These are phyloP conservation scores for Moricandia arvensis DNA, from an alignment of 345 rosid species.

Conservation along the genomic window DNA sequence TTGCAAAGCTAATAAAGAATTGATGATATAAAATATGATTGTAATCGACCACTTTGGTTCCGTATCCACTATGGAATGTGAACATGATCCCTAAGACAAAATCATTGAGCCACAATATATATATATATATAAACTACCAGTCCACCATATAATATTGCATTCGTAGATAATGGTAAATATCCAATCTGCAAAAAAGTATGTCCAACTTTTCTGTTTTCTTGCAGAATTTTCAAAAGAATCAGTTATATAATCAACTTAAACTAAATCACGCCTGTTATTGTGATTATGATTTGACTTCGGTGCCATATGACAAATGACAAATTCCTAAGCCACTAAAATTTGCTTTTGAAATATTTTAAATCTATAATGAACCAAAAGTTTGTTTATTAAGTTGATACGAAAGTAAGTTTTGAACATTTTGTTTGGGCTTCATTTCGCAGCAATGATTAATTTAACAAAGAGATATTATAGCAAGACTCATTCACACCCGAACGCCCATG, in stretches of 20 bases:
- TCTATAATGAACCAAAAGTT: not conserved
- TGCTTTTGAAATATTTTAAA: not conserved
- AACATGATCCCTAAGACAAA: conserved; percentile 16
- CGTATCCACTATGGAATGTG: conserved; percentile 11
- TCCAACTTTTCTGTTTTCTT: not conserved
- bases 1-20: conserved; percentile 6
- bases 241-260: not conserved
- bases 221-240: not conserved
- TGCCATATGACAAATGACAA: conserved; percentile 27
- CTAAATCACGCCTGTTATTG: conserved; percentile 7
- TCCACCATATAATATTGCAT: not conserved
- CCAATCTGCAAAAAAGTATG: not conserved
- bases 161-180: not conserved
- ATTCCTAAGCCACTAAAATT: conserved; percentile 26
- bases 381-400: not conserved
- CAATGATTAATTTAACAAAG: not conserved
- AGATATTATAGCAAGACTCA: not conserved
- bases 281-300: conserved; percentile 18
- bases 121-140: not conserved
- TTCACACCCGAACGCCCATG: not conserved
- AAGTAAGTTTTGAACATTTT: not conserved
- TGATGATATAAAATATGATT: not conserved
- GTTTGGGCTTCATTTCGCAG: conserved; percentile 3
- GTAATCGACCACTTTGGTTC: not conserved
- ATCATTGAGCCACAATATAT: conserved; percentile 5